Base-by-base conservation (phyloP, 2,329 filamentous ascomycete species). In the Akanthomyces lecanii region DNA sequence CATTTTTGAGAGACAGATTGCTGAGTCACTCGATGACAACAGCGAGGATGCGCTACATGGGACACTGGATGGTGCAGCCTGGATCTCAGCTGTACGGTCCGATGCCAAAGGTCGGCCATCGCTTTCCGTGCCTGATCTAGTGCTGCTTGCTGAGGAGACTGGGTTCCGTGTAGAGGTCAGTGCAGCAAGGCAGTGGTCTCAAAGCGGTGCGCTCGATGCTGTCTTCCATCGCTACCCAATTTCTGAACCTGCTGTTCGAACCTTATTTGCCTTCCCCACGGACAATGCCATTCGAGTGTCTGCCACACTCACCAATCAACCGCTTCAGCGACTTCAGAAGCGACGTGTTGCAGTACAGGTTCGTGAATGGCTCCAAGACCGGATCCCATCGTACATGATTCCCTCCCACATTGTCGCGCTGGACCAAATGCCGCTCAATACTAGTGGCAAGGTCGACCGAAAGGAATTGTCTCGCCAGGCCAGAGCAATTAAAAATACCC, bases 151-250 rank as follows among this genome's bases (percentile, higher is more conserved):
- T 5, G 6, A 73, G 38, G 65, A 67, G 23, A 68, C 74, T 16
- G 79, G 80, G n/a, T 83, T 79, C 64, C 69, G 76, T 28, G 80
- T 82, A 23, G 77, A 82, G 23, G 66, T 75, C 4, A 75, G 75
- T 61, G 81, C 80, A 66, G 82, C 81, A 0, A 71, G 74, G 18
- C 78, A 78, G 40, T 42, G 50, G 30, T 56, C 56, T 5, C 38
- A 36, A 33, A 40, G 36, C 51, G 51, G 51, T 12, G 51, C 51
- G 1, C 51, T 53, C 4, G 33, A 40, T 12, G 51, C 51, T 30
- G n/a, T 53, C n/a, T 53, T 53, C 12, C 33, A 38, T n/a, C 33
- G 51, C 5, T 33, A 18, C 47, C 25, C 23, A 21, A 14, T 14
- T 7, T 30, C 23, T 40, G n/a, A n/a, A 11, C 33, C 30, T 5